Evolutionary conservation across 306 rosid genomes (phyloP).

Genomic region (Lagenaria siceraria): DNA sequence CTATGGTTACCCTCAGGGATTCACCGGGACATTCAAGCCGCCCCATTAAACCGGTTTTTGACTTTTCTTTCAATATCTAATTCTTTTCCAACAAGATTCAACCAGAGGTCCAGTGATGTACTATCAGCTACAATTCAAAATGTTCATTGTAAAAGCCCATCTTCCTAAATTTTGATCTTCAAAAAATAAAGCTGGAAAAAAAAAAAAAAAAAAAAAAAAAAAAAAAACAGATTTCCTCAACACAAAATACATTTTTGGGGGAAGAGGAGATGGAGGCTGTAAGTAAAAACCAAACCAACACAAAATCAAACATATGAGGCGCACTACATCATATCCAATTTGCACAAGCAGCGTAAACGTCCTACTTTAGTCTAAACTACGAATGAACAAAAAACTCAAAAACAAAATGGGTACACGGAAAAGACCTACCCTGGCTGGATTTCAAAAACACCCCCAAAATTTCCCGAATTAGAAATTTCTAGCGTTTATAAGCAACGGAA

Average conservation of each 20-base stretch:
- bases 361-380: neutral
- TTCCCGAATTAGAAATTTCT: neutral
- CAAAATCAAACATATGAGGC: neutral
- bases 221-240: neutral
- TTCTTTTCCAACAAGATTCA: neutral
- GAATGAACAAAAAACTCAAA: neutral
- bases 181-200: neutral
- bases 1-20: neutral
- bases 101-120: neutral
- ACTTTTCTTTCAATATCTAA: neutral
- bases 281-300: neutral
- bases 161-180: neutral
- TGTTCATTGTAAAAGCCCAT: neutral
- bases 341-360: neutral
- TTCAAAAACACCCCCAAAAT: neutral
- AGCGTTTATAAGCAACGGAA: conserved; percentile 5
- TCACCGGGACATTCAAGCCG: neutral
- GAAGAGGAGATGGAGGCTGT: neutral
- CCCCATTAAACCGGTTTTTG: neutral
- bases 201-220: too few species aligned
- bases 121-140: neutral
- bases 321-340: neutral
- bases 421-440: neutral
- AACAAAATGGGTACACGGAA: neutral
- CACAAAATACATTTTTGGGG: neutral